Conservation (phyloP, 2,329 filamentous ascomycete genomes). For the Fusarium sp. region DNA sequence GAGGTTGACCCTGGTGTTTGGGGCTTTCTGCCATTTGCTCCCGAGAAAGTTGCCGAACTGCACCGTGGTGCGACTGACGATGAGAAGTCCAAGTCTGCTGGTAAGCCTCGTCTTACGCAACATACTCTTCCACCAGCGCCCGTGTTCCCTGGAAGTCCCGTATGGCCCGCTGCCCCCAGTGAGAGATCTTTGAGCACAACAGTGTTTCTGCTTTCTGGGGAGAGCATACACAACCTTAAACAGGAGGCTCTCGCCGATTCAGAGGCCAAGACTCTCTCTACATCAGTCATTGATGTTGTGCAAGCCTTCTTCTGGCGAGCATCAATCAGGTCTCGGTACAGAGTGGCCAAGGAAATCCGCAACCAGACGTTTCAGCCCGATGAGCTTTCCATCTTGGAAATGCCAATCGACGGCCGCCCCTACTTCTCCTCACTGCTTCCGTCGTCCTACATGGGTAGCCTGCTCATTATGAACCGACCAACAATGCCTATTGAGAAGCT, state of each 20-base stretch:
- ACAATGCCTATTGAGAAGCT: background rate
- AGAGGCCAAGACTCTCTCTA: background rate
- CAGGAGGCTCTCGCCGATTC: background rate
- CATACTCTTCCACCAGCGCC: background rate
- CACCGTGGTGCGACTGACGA: background rate
- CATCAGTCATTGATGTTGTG: background rate
- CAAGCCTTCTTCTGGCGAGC: constrained; percentile 16
- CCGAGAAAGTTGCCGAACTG: background rate
- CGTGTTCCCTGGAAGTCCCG: background rate
- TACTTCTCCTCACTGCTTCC: constrained; percentile 6
- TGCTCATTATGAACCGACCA: background rate
- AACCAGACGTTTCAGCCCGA: background rate
- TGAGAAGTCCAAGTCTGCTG: fast-evolving
- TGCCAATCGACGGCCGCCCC: constrained; percentile 9
- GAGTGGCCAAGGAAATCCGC: background rate
- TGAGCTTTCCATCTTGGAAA: constrained; percentile 8
- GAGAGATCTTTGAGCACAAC: background rate
- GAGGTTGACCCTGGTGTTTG: background rate
- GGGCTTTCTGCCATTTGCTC: constrained; percentile 1
- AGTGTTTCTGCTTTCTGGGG: constrained; percentile 1
- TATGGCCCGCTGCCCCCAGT: background rate
- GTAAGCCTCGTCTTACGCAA: background rate
- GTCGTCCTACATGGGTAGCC: constrained; percentile 8
- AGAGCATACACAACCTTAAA: constrained; percentile 9
- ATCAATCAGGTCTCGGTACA: constrained; percentile 4